Evolutionary conservation across 2,329 filamentous ascomycete species (phyloP), one percentile per base, ranked within the genome.

Genomic region (Fusarium vanettenii): DNA sequence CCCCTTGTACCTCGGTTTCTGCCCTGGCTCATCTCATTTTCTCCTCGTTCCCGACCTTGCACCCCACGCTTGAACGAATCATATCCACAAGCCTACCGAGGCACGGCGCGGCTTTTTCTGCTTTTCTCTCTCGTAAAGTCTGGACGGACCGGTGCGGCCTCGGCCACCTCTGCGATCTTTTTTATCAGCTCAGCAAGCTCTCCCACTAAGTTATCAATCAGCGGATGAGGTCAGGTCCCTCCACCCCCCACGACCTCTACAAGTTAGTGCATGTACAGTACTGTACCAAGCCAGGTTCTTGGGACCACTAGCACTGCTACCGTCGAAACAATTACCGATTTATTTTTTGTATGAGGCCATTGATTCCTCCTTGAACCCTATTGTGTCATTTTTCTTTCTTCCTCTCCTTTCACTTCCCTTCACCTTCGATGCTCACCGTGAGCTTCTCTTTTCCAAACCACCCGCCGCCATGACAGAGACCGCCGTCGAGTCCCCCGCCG

Each of bases 161-260:
- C 77, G 77, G 76, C 67, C 76, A 79, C 52, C 60, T 69, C 75
- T 74, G 76, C 76, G 76, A 79, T 75, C 60, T 60, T 66, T 68
- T 70, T 60, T 37, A 61, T 43, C 41, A 43, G 41, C 39, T 39
- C 64, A 45, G 20, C 43, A 22, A 22, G 43, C 22, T 27, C 33
- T 33, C 31, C 33, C 33, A 8, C 35, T 6, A 16, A 37, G 7
- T 55, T 63, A 71, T 71, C 64, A 71, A 60, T 71, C 43, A n/a
- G 57, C 35, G 33, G 33, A 18, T 37, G 52, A 56, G 50, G 50
- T 27, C 22, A 43, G 41, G n/a, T n/a, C 9, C 35, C 37, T 13
- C 39, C n/a, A 41, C 57, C 35, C 61, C 62, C 33, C 64, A 41
- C 41, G 31, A 56, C 60, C 56, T 60, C 61, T 45, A 50, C 31